Percentiles rank a stretch among this genome's conserved stretches.
Conservation (phyloP, 1,139 yeast genomes). For the Debaryomyces fabryi region DNA sequence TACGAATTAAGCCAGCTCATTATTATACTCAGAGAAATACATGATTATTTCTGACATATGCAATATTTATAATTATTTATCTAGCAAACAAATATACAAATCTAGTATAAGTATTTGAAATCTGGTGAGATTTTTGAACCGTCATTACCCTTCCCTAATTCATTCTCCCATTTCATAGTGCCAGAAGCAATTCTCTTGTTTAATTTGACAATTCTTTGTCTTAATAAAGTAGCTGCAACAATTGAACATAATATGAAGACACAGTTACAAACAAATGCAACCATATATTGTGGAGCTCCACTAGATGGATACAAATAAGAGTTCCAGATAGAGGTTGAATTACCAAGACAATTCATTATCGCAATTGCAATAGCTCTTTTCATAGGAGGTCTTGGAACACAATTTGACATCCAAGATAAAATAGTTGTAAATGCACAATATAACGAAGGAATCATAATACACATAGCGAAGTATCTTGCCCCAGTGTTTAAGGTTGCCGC, state of each 20-base stretch:
- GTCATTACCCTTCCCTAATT: constrained; percentile 51
- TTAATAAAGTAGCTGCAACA: constrained; percentile 39
- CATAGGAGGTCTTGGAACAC: constrained; percentile 54
- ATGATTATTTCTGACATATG: not conserved
- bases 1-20: not conserved
- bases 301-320: constrained; percentile 49
- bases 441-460: constrained; percentile 59
- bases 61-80: not conserved
- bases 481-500: constrained; percentile 58
- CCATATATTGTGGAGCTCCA: constrained; percentile 46
- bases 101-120: constrained; percentile 42
- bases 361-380: constrained; percentile 58
- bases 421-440: constrained; percentile 59
- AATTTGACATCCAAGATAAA: constrained; percentile 59
- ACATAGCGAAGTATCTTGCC: constrained; percentile 64
- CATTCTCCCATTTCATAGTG: constrained; percentile 54
- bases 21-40: not conserved
- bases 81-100: not conserved
- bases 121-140: constrained; percentile 46
- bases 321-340: constrained; percentile 58
- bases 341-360: constrained; percentile 53
- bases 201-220: constrained; percentile 39
- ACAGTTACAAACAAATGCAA: constrained; percentile 53
- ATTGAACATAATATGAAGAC: constrained; percentile 48
- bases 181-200: constrained; percentile 49